Base-by-base conservation (phyloP, 192 early-diverging fungal species). In the Coemansia nantahalensis region DNA sequence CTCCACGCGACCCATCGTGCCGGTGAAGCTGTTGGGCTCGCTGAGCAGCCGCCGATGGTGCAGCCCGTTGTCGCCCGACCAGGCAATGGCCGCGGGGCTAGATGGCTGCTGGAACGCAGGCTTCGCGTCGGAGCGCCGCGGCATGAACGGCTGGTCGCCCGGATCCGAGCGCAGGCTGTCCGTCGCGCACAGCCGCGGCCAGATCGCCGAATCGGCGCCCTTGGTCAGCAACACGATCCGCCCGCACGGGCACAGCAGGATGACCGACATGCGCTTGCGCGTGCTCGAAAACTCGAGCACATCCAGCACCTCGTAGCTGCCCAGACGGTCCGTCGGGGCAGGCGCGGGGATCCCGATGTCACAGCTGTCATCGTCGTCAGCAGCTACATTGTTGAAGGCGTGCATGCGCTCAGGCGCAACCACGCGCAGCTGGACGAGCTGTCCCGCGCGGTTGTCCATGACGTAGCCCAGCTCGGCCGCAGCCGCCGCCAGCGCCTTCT, bases 141-240 rank as follows among this genome's bases (percentile, higher is more conserved):
- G 71, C 43, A 51, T 50, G 19, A 67, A 75, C 23, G 59, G 43
- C 7, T 34, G 16, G 18, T 66, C 63, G 15, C 34, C 28, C 9
- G 59, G 40, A 15, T 63, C 50, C 1, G 71, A 75, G 8, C 26
- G 33, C 12, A 77, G 16, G 3, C 13, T 24, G 13, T 55, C 66
- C 14, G 62, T 36, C n/a, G 28, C 23, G 4, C 54, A 11, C 24
- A 87, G 68, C 2, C 86, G 77, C 44, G 84, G 87, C 46, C 90
- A 68, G 45, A 95, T 81, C 18, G 91, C 85, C 8, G 91, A 91
- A 63, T 95, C 93, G 2, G 93, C 93, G 22, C 94, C 94, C 78
- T 96, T 94, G 67, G 86, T 88, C 60, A 90, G 83, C 39, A 96
- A 62, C 11, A 84, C 79, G 42, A 93, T 91, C 18, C 77, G 79